Base-by-base conservation (phyloP, 495 filamentous ascomycete species). In the Talaromyces liani region DNA sequence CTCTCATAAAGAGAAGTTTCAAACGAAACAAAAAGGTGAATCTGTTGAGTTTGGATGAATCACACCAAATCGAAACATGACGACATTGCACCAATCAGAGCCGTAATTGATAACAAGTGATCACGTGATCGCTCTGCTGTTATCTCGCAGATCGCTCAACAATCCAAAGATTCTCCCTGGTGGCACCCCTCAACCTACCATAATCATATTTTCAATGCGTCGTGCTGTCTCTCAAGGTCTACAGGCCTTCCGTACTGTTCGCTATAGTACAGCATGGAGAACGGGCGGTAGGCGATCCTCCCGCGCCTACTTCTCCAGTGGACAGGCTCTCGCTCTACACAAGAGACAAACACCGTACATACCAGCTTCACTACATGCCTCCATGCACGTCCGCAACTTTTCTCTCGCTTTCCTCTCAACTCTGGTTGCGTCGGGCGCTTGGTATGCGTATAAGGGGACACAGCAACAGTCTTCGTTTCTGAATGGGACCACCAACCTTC, bases 331-430 rank as follows among this genome's bases (percentile, higher is more conserved):
- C 67, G 75, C 72, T 64, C 68, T 78, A 56, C 80, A 79, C 41
- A 72, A 72, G 16, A 75, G 72, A 73, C 72, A 71, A 70, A 76
- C 73, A 58, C 70, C 63, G 49, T 70, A 62, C 61, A 66, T 68
- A 55, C 78, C 72, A 16, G 73, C 68, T 49, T 67, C 75, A 20
- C 59, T 82, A 22, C 73, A 79, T 10, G 82, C 85, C 33, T 84
- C 86, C 12, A 89, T 89, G 86, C 81, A 86, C 74, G 66, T 88
- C 41, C 85, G 86, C 31, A 81, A 80, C 63, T 84, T 88, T 68
- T 86, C 85, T 0, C 71, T 85, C 57, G 86, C 85, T 58, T 69
- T 85, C 33, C 79, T 87, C 20, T 86, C 85, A 20, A 79, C 83
- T 22, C 77, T 85, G 16, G 84, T 88, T 39, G 85, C 83, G 39